Base-by-base conservation (phyloP, 1,284 basidiomycete species). In the Fomitopsis palustris region DNA sequence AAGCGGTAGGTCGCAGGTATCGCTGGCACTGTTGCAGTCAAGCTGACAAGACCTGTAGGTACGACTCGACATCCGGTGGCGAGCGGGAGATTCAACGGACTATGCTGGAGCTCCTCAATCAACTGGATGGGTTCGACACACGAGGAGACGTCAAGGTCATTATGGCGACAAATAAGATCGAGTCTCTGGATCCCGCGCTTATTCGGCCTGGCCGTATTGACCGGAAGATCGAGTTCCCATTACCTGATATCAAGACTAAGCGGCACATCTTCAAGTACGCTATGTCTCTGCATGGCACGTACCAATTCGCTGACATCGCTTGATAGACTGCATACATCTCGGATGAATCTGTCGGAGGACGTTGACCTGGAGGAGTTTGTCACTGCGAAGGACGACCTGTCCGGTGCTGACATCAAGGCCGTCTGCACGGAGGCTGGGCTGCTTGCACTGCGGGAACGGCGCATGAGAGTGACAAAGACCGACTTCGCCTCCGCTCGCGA, bases 71-170 rank as follows among this genome's bases (percentile, higher is more conserved):
- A 62, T 98, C 96, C 29, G 94, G 95, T 49, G 97, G 97, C 64
- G 96, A 99, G 77, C 89, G 96, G 63, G 97, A 99, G 79, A 98
- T 99, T 66, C 97, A 99, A 74, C 86, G 97, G 60, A 99, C 97
- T 45, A 99, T 99, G 97, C 82, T 99, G 73, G 97, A 99, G 73
- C 82, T 99, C 55, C 83, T 99, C 45, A 99, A 98, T 74, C 97
- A 99, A 75, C 84, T 99, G 47, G 97, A 99, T 71, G 97, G 97
- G 41, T 99, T 99, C 77, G 97, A 99, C 74, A 95, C 95, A n/a
- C 87, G 96, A 61, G 95, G 96, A 33, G 96, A 99, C 72, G 96
- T 99, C 64, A 99, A 99, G 77, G 96, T 98, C 67, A 95, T 94
- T 72, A 92, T 92, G 90, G 93, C 93, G 27, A 94, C 92, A 38